phyloP scores from a whole-genome alignment of 345 rosid genomes.

The Eucalyptus lansdowneana region DNA sequence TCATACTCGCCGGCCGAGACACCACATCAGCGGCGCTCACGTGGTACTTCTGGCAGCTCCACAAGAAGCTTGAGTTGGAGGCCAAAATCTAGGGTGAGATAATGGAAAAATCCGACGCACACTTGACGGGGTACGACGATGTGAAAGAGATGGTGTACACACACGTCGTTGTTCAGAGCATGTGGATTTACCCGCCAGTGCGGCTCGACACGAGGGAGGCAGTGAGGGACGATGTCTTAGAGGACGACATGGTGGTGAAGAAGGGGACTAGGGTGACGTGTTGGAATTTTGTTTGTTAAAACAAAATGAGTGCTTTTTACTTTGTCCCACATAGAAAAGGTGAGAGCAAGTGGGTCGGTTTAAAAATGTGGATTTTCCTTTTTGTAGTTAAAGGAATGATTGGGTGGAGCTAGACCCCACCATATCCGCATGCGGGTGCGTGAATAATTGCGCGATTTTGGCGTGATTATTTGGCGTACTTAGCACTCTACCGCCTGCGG shows the following conservation, averaged over 20 bases:
- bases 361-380: too few relatives aligned
- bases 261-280: constrained; percentile 5
- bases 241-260: constrained; percentile 6
- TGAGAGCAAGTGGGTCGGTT: too few relatives aligned
- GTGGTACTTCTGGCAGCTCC: constrained; percentile 13
- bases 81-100: neutral
- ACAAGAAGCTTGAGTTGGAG: neutral
- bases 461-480: too few relatives aligned
- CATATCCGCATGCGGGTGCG: too few relatives aligned
- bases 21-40: constrained; percentile 45
- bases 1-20: constrained; percentile 44
- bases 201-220: constrained; percentile 12
- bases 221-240: neutral
- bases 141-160: neutral
- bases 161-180: neutral
- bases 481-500: too few relatives aligned
- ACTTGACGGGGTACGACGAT: neutral
- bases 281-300: too few relatives aligned
- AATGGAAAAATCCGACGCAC: neutral
- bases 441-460: too few relatives aligned
- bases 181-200: constrained; percentile 29
- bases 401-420: too few relatives aligned
- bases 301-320: too few relatives aligned
- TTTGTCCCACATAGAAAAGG: too few relatives aligned
- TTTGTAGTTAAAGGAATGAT: too few relatives aligned